These are phyloP conservation scores for Lasiodiplodia gonubiensis DNA, from an alignment of 2,329 filamentous ascomycete species.

Conservation along the genomic window DNA sequence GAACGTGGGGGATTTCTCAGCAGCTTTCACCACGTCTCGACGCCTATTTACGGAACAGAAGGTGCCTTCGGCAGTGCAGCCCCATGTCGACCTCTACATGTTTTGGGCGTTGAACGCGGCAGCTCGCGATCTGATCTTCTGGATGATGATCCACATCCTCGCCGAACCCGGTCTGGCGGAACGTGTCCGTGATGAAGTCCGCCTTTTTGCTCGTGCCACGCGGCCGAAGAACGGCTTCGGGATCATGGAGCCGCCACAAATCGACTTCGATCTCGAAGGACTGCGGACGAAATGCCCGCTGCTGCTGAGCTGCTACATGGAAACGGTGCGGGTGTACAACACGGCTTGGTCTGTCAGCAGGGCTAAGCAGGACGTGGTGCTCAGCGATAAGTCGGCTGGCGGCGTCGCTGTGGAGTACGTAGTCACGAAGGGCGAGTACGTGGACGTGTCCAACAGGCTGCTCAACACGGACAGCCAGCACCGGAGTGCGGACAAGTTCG, in stretches of 20 bases:
- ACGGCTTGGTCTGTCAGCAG: constrained; percentile 44
- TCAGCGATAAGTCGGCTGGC: constrained; percentile 40
- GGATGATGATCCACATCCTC: constrained; percentile 47
- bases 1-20: constrained; percentile 42
- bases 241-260: constrained; percentile 40
- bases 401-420: constrained; percentile 35
- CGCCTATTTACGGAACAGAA: constrained; percentile 14
- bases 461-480: constrained; percentile 41
- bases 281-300: constrained; percentile 42
- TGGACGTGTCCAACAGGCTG: constrained; percentile 45
- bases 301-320: constrained; percentile 47
- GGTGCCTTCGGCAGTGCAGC: constrained; percentile 36
- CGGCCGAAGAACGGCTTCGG: constrained; percentile 40
- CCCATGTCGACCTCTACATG: constrained; percentile 53
- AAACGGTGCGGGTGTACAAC: constrained; percentile 44
- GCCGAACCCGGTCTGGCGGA: constrained; percentile 32
- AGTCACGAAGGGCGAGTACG: constrained; percentile 44
- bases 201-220: constrained; percentile 37
- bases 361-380: constrained; percentile 42
- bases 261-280: constrained; percentile 43
- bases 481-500: constrained; percentile 19
- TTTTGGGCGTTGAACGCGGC: constrained; percentile 60
- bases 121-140: constrained; percentile 54
- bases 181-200: constrained; percentile 43
- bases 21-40: constrained; percentile 39